Evolutionary conservation across 306 rosid species (phyloP).

Genomic region (Gastrolobium bilobum): DNA sequence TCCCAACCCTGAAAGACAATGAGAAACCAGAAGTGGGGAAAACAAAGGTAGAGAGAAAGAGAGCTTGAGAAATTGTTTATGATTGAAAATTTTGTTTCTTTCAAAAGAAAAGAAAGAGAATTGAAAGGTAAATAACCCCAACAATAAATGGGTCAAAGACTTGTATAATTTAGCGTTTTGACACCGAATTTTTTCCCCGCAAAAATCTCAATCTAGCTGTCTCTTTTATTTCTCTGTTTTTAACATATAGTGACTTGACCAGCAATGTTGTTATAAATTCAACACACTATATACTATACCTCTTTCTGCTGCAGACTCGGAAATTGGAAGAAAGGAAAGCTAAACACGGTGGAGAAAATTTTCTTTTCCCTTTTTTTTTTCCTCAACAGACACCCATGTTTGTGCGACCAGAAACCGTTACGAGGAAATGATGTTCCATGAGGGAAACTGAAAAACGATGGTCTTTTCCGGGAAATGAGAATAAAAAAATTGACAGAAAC

Average conservation of each 20-base stretch:
- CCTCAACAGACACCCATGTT: too few relatives aligned
- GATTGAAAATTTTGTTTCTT: constrained; percentile 42
- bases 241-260: constrained; percentile 51
- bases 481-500: too few relatives aligned
- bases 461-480: too few relatives aligned
- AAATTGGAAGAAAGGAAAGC: neutral
- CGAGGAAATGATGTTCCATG: too few relatives aligned
- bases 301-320: constrained; percentile 41
- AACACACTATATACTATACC: neutral
- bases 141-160: constrained; percentile 41
- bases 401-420: too few relatives aligned
- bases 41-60: constrained; percentile 31
- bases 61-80: constrained; percentile 51
- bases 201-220: constrained; percentile 49
- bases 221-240: constrained; percentile 32
- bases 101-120: constrained; percentile 43
- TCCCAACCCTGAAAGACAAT: constrained; percentile 61
- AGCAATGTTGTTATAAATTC: constrained; percentile 52
- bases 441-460: too few relatives aligned
- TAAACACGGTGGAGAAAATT: too few relatives aligned
- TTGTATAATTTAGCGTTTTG: constrained; percentile 56
- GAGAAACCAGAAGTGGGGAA: constrained; percentile 40
- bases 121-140: constrained; percentile 52
- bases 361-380: too few relatives aligned
- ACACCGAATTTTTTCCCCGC: constrained; percentile 52